phyloP scores from a whole-genome alignment of 176 grass and related monocot genomes.

The Juncus effusus region DNA sequence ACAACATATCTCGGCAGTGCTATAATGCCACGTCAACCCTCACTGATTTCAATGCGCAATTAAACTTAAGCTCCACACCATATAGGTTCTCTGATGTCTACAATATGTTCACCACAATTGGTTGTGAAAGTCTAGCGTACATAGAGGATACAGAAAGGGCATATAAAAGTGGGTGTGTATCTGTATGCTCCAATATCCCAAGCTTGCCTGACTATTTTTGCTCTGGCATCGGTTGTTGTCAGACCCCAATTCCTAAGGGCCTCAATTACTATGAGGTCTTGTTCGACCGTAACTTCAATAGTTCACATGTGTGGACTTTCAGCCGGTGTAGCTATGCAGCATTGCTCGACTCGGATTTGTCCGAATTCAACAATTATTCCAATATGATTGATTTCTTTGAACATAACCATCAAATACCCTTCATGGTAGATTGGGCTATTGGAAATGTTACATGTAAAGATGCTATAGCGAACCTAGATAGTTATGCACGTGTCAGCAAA shows the following conservation, averaged over 20 bases:
- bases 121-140: slow-evolving; percentile 8
- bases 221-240: slow-evolving; percentile 17
- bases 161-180: slow-evolving; percentile 16
- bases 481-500: slow-evolving; percentile 15
- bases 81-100: neutral
- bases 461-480: neutral
- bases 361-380: slow-evolving; percentile 8
- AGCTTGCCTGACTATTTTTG: neutral
- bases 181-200: neutral
- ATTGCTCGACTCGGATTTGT: neutral
- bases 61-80: neutral
- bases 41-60: too few species aligned
- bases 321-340: slow-evolving; percentile 3
- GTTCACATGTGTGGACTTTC: neutral
- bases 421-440: slow-evolving; percentile 12
- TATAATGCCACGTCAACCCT: neutral
- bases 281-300: neutral
- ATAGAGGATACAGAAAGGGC: neutral
- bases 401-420: neutral
- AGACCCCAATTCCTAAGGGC: slow-evolving; percentile 1
- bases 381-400: neutral
- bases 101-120: slow-evolving; percentile 6
- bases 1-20: neutral
- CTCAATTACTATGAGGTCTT: neutral
- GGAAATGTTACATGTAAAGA: neutral